Percentiles rank a stretch among this genome's conserved stretches.
These are phyloP conservation scores for Darksidea phi DNA, from an alignment of 495 filamentous ascomycete genomes.

Conservation along the genomic window DNA sequence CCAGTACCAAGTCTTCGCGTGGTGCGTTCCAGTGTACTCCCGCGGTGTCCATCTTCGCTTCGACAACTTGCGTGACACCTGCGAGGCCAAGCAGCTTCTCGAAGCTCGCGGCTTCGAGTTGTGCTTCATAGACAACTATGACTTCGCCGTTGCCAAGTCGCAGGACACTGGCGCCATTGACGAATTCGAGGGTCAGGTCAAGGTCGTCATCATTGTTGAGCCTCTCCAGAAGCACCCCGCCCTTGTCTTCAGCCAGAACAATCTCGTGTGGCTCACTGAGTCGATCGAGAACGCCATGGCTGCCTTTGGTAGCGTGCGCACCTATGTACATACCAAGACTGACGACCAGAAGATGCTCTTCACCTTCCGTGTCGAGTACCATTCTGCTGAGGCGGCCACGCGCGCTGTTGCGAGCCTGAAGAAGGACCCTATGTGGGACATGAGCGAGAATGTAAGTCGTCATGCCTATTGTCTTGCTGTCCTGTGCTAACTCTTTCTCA, in stretches of 20 bases:
- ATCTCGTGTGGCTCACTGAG: neutral
- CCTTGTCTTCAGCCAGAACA: neutral
- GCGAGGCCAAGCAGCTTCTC: slow-evolving; percentile 4
- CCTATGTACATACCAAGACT: neutral
- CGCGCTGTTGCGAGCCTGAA: slow-evolving; percentile 2
- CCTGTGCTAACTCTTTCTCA: neutral
- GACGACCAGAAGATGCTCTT: neutral
- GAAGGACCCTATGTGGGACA: neutral
- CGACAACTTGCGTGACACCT: slow-evolving; percentile 17
- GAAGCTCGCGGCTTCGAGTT: neutral
- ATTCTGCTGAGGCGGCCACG: slow-evolving; percentile 11
- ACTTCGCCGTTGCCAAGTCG: slow-evolving; percentile 15
- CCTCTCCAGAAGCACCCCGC: neutral
- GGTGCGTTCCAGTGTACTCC: slow-evolving; percentile 3
- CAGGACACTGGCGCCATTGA: slow-evolving; percentile 7
- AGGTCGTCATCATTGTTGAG: neutral
- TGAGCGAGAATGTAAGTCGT: slow-evolving; percentile 3
- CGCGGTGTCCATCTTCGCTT: slow-evolving; percentile 16
- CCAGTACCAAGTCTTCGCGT: slow-evolving; percentile 4
- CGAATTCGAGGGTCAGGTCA: slow-evolving; percentile 23
- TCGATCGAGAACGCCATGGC: neutral
- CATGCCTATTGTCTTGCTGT: neutral
- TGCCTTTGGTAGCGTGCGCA: slow-evolving; percentile 3
- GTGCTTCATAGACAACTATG: slow-evolving; percentile 2
- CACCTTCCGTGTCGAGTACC: slow-evolving; percentile 24